These are phyloP conservation scores for Mortierella alpina DNA, from an alignment of 192 early-diverging fungal genomes.

Conservation along the genomic window DNA sequence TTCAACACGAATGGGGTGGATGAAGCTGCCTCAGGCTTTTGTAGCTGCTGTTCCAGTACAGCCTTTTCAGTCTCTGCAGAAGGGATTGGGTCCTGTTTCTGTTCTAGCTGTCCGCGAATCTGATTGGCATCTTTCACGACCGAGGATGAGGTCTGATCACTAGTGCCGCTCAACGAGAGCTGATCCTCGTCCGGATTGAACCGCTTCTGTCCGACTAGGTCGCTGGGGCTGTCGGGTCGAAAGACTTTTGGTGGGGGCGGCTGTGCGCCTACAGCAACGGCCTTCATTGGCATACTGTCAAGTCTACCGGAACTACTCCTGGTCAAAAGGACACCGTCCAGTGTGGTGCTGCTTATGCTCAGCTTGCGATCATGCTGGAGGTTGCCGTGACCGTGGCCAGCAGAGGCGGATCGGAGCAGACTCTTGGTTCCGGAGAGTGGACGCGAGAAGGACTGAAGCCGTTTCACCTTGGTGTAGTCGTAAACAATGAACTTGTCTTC, in stretches of 20 bases:
- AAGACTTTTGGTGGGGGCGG: slow-evolving; percentile 6
- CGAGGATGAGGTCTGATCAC: background rate
- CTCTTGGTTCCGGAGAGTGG: slow-evolving; percentile 7
- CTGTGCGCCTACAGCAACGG: background rate
- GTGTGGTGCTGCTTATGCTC: slow-evolving; percentile 17
- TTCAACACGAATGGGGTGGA: background rate
- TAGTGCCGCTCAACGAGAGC: slow-evolving; percentile 22
- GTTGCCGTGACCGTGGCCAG: background rate
- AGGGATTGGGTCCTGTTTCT: background rate
- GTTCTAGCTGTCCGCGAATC: background rate
- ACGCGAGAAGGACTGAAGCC: slow-evolving; percentile 23
- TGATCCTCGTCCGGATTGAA: slow-evolving; percentile 50
- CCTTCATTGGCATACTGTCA: slow-evolving; percentile 24
- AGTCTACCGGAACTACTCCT: slow-evolving; percentile 27
- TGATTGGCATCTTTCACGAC: background rate
- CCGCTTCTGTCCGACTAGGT: slow-evolving; percentile 29
- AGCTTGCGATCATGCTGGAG: slow-evolving; percentile 15
- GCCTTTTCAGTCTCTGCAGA: background rate
- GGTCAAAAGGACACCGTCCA: slow-evolving; percentile 17
- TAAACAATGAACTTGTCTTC: slow-evolving; percentile 81
- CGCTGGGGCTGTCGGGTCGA: slow-evolving; percentile 36
- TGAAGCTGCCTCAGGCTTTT: background rate
- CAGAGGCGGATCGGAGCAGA: slow-evolving; percentile 12
- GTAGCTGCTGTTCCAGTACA: background rate
- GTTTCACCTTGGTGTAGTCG: slow-evolving; percentile 72